Percentiles rank a stretch among this genome's conserved stretches.
Conservation (phyloP, 768 basidiomycete genomes). For the Mycena galopus region DNA sequence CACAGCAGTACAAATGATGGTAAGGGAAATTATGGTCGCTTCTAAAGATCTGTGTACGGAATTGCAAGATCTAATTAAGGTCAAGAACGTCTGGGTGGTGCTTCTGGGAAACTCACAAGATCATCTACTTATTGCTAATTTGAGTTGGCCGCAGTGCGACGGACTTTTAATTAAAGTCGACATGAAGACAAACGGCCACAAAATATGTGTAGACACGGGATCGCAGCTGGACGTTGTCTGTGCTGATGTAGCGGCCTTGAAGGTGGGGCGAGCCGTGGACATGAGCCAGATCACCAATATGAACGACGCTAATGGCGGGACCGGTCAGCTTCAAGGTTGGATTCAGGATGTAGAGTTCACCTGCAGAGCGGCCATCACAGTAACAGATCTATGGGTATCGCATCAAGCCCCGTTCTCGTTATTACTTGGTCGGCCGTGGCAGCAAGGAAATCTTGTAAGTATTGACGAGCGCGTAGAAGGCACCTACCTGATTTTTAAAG, state of each 20-base stretch:
- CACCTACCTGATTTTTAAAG: constrained; percentile 43
- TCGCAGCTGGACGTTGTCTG: too few species aligned
- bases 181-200: constrained; percentile 25
- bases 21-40: too few species aligned
- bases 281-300: too few species aligned
- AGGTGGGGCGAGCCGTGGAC: too few species aligned
- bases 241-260: too few species aligned
- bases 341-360: constrained; percentile 36
- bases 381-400: constrained; percentile 40
- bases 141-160: not conserved
- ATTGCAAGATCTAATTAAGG: not conserved
- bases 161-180: constrained; percentile 29
- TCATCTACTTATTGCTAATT: not conserved
- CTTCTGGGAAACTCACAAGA: not conserved
- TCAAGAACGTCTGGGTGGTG: constrained; percentile 11
- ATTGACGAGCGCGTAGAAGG: constrained; percentile 44
- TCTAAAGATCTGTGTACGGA: too few species aligned
- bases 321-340: constrained; percentile 37
- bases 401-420: constrained; percentile 34
- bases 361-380: constrained; percentile 38
- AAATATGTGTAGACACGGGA: too few species aligned
- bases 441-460: constrained; percentile 39
- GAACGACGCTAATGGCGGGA: constrained; percentile 47
- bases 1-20: too few species aligned
- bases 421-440: constrained; percentile 43